Evolutionary conservation across 2,329 filamentous ascomycete genomes (phyloP), one percentile per base, ranked within the genome.

Genomic region (Aspergillus brasiliensis): DNA sequence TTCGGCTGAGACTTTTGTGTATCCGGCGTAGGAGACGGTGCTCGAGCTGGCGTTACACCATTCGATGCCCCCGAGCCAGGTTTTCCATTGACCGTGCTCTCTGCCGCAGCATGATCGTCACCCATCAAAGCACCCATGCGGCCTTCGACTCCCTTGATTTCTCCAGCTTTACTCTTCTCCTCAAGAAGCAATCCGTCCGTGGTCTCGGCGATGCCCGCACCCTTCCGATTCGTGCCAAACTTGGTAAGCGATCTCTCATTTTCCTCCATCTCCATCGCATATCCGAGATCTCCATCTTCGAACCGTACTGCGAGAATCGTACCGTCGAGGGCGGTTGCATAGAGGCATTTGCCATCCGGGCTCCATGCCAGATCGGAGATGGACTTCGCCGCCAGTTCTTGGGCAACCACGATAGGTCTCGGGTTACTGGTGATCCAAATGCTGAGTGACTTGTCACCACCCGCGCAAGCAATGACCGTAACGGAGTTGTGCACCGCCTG

Each of bases 91-190:
- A 79, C 25, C 8, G 77, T 74, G 53, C 81, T 79, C 42, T 86
- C 86, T 3, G 82, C 80, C 3, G 84, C 76, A 2, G 83, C 80
- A 55, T 83, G 83, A 17, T 85, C 84, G 71, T 97, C 93, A 5
- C 94, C 94, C 95, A 99, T 99, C 38, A 99, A 79, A n/a, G 94
- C 94, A 11, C 95, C 95, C 95, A 99, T 99, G 65, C 94, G 87
- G 2, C 92, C 95, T 77, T 99, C 91, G 0, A 94, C 93, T 5
- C 90, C 93, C 65, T 89, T 91, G 31, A 94, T 84, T 74, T 99
- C 95, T 21, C 90, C 94, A 46, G 90, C 92, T 73, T 96, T 97
- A 78, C 92, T 97, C 73, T 89, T 90, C 68, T 96, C 92, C 77
- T 99, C 95, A 0, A 99, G 80, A 38, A 91, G 83, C 46, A 98